Base-by-base conservation (phyloP, 2,329 filamentous ascomycete species). In the Colletotrichum karsti region DNA sequence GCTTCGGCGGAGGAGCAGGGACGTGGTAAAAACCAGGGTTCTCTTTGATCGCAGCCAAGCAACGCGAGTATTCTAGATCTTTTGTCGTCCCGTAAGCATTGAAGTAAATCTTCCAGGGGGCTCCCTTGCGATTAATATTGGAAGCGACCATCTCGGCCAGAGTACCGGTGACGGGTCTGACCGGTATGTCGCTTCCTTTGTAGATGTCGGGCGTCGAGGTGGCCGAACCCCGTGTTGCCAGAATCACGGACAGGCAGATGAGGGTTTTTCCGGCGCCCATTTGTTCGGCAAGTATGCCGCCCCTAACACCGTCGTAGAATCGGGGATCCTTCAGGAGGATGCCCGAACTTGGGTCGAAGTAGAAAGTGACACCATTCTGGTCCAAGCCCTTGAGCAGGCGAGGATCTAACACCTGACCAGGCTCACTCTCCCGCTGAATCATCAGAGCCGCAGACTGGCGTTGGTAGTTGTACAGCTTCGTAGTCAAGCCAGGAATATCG, bases 231-330 rank as follows among this genome's bases (percentile, higher is more conserved):
- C 88, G 90, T 0, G 93, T 97, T 3, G 93, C 91, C 26, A 97
- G 82, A 41, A 98, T 90, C 2, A 94, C 81, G 7, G 91, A 85
- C 18, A 98, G 81, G 70, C 92, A 95, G 10, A 98, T 97, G 26
- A 98, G 80, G 0, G 95, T 98, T 81, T 98, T 98, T 0, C 95
- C 95, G 0, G 87, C 81, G 6, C 91, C 92, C 92, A 95, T 95
- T 70, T 93, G 91, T 75, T 96, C 93, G 0, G 92, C 92, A 13
- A 94, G 81, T 13, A 95, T 92, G 3, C 94, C 95, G 35, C 95
- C 94, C 65, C 87, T 85, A 5, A 91, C 87, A 26, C 89, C 86
- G 48, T 96, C 93, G 72, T 95, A 97, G 66, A 88, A 87, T 3
- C 87, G 85, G 10, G 92, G 90, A n/a, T 92, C 87, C 37, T 84